Evolutionary conservation across 768 basidiomycete genomes (phyloP), one percentile per base, ranked within the genome.

Genomic region (Xerocomellus amylosporus): DNA sequence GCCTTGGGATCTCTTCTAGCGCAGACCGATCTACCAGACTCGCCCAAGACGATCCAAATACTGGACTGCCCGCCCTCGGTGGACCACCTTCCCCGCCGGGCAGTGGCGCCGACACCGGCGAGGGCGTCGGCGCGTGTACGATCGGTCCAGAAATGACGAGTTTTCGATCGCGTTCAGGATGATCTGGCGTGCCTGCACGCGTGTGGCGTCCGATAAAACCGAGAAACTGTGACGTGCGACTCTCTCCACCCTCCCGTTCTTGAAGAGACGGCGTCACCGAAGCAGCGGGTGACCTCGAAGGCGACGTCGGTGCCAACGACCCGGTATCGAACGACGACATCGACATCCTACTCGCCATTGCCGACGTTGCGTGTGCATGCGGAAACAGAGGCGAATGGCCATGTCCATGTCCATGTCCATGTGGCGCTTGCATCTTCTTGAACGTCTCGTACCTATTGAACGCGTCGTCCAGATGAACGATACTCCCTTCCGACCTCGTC

Each of bases 381-480:
- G 55, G 44, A 33, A 28, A 24, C 1, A 53, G 46, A 8, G 61
- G 65, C 1, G 50, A 50, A n/a, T 57, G 57, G 0, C 43, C 31
- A 28, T n/a, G 38, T 0, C 47, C 57, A n/a, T 53, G 46, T 1
- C 33, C 45, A n/a, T n/a, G 24, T 4, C 2, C 24, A 6, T 62
- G 57, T n/a, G 56, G 58, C 17, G 56, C 72, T 49, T 79, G 78
- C 41, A 71, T 73, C 63, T 83, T 82, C 64, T 83, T 83, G 71
- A 86, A 94, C n/a, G 85, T 77, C 67, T 95, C 90, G 65, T 96
- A 97, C 36, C 92, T 79, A 53, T 90, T 90, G 68, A 88, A 96
- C 0, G 94, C 94, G 68, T 96, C 93, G 61, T 93, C 87, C 36
- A 89, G 73, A 6, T 70, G 75, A 5, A 56, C 5, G 33, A 60